phyloP scores from a whole-genome alignment of 495 filamentous ascomycete species.

The Penicillium bovifimosum region DNA sequence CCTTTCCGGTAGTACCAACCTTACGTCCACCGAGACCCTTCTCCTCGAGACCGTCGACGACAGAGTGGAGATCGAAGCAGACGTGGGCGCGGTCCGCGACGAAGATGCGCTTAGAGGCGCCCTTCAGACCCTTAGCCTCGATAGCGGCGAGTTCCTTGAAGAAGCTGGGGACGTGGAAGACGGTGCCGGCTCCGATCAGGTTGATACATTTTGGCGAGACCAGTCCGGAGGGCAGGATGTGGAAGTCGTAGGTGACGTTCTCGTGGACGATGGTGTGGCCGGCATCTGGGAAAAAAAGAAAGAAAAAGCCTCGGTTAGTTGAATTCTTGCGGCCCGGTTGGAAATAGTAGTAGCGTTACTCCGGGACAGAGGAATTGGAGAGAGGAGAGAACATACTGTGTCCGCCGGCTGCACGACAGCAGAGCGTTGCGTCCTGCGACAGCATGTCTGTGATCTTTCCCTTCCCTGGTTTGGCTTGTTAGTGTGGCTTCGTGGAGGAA shows the following conservation, averaged over 20 bases:
- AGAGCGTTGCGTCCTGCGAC: constrained; percentile 51
- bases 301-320: constrained; percentile 8
- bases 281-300: constrained; percentile 31
- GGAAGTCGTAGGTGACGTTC: constrained; percentile 61
- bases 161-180: constrained; percentile 80
- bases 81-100: constrained; percentile 80
- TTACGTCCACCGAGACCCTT: constrained; percentile 61
- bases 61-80: constrained; percentile 75
- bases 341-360: neutral
- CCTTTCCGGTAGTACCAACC: constrained; percentile 55
- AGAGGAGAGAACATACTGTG: constrained; percentile 48
- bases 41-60: constrained; percentile 80
- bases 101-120: constrained; percentile 62
- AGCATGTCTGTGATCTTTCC: constrained; percentile 69
- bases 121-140: constrained; percentile 64
- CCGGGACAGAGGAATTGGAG: neutral
- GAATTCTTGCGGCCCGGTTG: constrained; percentile 7
- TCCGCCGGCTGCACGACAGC: constrained; percentile 59
- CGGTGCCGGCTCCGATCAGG: constrained; percentile 79
- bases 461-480: constrained; percentile 44
- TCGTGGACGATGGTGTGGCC: constrained; percentile 58
- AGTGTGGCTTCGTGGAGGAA: neutral
- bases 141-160: constrained; percentile 76
- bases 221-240: constrained; percentile 68
- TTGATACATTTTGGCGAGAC: constrained; percentile 72